Conservation (phyloP, 768 basidiomycete species). For the Tubosaeta sp. region DNA sequence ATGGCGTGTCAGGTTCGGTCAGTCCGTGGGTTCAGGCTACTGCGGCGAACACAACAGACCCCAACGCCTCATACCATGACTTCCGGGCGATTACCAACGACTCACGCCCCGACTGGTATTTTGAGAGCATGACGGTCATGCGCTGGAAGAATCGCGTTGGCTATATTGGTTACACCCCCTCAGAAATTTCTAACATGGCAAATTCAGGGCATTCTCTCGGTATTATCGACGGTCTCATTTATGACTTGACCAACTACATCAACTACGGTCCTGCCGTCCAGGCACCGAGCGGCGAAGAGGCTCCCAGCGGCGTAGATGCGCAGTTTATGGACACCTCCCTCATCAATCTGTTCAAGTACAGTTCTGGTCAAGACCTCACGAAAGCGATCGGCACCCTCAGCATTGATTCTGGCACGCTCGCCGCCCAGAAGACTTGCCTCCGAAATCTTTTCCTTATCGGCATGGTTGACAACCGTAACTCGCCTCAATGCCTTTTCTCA, state of each 20-base stretch:
- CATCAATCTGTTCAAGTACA: slow-evolving; percentile 70
- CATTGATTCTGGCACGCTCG: slow-evolving; percentile 57
- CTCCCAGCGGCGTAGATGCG: slow-evolving; percentile 38
- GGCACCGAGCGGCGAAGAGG: slow-evolving; percentile 46
- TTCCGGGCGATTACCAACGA: slow-evolving; percentile 89
- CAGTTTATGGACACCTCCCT: slow-evolving; percentile 73
- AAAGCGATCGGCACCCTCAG: slow-evolving; percentile 61
- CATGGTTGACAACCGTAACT: slow-evolving; percentile 87
- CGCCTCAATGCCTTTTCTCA: slow-evolving; percentile 87
- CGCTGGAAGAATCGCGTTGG: slow-evolving; percentile 86
- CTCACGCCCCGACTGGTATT: slow-evolving; percentile 97
- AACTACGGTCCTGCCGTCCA: slow-evolving; percentile 56
- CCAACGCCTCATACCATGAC: slow-evolving; percentile 86
- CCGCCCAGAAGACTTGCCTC: slow-evolving; percentile 79
- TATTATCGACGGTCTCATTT: slow-evolving; percentile 84
- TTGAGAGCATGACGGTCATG: slow-evolving; percentile 89
- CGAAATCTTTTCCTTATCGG: slow-evolving; percentile 92
- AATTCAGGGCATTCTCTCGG: slow-evolving; percentile 60
- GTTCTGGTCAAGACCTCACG: slow-evolving; percentile 77
- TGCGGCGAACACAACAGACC: slow-evolving; percentile 70
- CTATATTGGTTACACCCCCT: slow-evolving; percentile 79
- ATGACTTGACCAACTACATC: slow-evolving; percentile 83
- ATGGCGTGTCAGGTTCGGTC: slow-evolving; percentile 75
- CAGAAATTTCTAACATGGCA: slow-evolving; percentile 70
- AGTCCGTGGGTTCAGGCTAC: slow-evolving; percentile 80